These are phyloP conservation scores for Citrus medica DNA, from an alignment of 345 rosid genomes.

Conservation along the genomic window DNA sequence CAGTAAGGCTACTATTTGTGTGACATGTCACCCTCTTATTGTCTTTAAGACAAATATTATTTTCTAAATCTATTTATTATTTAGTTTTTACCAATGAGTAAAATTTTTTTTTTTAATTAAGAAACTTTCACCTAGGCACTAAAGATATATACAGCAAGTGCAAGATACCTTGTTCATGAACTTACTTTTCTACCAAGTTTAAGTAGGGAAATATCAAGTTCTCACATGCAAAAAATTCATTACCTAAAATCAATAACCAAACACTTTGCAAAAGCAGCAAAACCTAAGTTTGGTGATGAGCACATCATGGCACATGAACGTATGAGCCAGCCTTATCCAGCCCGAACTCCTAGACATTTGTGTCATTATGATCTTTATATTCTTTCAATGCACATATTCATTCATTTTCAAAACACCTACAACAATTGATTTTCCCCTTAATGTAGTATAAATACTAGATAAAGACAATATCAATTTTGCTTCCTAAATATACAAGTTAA, in stretches of 20 bases:
- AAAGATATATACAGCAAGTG: background rate
- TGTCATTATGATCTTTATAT: background rate
- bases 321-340: background rate
- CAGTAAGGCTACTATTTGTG: too few species aligned
- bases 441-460: background rate
- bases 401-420: background rate
- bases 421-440: background rate
- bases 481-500: background rate
- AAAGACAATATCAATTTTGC: background rate
- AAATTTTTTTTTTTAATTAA: too few species aligned
- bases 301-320: slow-evolving; percentile 7
- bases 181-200: background rate
- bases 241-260: background rate
- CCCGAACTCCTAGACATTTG: background rate
- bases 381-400: background rate
- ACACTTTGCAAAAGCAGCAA: too few species aligned
- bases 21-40: too few species aligned
- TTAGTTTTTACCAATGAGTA: too few species aligned
- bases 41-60: too few species aligned
- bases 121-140: background rate
- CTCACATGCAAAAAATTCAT: background rate
- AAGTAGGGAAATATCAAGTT: background rate
- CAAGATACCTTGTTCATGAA: background rate
- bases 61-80: too few species aligned
- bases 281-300: background rate